Base-by-base conservation (phyloP, 129 eudicot species). In the Oenanthe sinensis region DNA sequence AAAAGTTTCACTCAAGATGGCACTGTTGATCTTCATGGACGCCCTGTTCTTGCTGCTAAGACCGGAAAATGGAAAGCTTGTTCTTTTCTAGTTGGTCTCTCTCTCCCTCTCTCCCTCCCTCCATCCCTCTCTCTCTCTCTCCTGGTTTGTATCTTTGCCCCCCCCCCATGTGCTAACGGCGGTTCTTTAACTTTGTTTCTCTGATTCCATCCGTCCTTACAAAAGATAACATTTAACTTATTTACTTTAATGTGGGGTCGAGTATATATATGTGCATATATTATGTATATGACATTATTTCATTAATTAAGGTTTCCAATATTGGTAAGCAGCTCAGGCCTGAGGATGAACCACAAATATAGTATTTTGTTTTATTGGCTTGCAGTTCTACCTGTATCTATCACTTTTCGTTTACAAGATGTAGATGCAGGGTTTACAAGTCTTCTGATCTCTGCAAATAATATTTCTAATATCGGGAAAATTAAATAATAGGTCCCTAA, bases 51-150 rank as follows among this genome's bases (percentile, higher is more conserved):
- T 55, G 86, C 98, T 54, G 58, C 88, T 47, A 90, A 88, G 50
- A 91, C 97, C 20, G 98, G 98, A 81, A 94, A 91, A 88, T 94
- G 98, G 98, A 94, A 90, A 83, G 98, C 98, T 76, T 91, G 97
- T 78, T 86, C 97, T 67, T 91, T 91, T 85, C 89, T 94, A 79
- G 88, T 94, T 72, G 96, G 98, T 94, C 26, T 28, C 40, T 63
- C 71, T n/a, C 49, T 46, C 49, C 11, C 49, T 46, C 49, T 46
- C 49, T 46, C 49, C 11, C 49, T 46, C 49, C 12, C 49, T 46
- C 49, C 11, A 15, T 46, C 49, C 2, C 49, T 46, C 49, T 11
- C 49, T 46, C 49, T 46, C 49, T 2, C 49, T 2, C 49, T 46
- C 40, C 40, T 37, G 4, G 40, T 37, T 37, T 2, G 40, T 37